Conservation (phyloP, 441 rosid species). For the Populus trichocarpa region DNA sequence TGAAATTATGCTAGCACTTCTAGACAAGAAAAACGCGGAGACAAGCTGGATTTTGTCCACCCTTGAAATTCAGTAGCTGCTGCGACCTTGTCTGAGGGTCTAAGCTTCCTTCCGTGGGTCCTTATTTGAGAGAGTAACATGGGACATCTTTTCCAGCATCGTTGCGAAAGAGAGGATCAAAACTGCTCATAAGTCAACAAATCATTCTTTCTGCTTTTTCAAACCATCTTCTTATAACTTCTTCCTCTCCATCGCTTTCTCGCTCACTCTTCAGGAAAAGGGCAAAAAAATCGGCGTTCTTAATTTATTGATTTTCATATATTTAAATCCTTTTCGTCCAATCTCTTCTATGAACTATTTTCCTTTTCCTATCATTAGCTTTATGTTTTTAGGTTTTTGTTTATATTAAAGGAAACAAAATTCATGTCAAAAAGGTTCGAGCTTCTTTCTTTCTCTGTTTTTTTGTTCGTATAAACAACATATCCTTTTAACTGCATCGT, state of each 20-base stretch:
- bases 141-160: not conserved
- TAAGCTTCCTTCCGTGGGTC: not conserved
- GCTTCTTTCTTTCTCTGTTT: not conserved
- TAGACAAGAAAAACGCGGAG: not conserved
- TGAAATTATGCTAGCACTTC: too few species aligned
- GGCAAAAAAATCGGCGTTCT: not conserved
- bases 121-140: not conserved
- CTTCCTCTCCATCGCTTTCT: not conserved
- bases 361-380: not conserved
- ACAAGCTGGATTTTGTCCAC: not conserved
- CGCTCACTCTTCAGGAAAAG: not conserved
- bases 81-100: not conserved
- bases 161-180: not conserved
- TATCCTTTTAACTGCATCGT: not conserved
- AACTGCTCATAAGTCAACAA: not conserved
- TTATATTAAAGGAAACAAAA: not conserved
- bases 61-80: not conserved
- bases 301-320: not conserved
- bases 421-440: not conserved
- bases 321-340: not conserved
- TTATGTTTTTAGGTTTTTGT: not conserved
- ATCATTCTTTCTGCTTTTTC: not conserved
- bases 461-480: not conserved
- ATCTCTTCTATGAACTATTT: not conserved
- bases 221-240: not conserved